Percentiles rank a stretch among this genome's conserved stretches.
phyloP scores from a whole-genome alignment of 1,284 basidiomycete species.

The Boletus calvinii region DNA sequence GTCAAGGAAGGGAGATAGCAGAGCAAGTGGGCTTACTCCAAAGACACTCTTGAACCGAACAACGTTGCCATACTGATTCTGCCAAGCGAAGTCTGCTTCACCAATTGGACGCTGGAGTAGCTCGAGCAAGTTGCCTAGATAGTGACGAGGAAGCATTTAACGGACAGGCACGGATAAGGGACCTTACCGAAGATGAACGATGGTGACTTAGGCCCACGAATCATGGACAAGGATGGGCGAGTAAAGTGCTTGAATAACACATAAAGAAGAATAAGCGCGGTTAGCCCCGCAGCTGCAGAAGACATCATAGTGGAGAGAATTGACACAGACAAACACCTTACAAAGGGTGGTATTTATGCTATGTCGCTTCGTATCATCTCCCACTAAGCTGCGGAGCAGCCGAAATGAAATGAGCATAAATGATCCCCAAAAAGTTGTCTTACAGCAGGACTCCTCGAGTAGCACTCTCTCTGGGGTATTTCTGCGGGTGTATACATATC shows the following conservation, averaged over 20 bases:
- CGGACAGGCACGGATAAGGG: background rate
- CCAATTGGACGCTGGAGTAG: conserved; percentile 28
- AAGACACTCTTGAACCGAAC: conserved; percentile 30
- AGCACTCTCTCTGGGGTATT: too few species aligned
- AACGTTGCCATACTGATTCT: conserved; percentile 30
- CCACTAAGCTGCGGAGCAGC: too few species aligned
- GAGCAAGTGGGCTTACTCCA: conserved; percentile 19
- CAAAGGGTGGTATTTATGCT: too few species aligned
- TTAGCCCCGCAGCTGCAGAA: conserved; percentile 1
- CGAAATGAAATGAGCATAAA: too few species aligned
- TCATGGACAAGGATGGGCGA: conserved; percentile 24
- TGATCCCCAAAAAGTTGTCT: too few species aligned
- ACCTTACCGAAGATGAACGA: conserved; percentile 34
- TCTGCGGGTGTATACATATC: too few species aligned
- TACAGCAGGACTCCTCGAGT: too few species aligned
- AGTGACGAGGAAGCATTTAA: background rate
- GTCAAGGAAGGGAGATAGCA: background rate
- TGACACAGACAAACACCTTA: too few species aligned
- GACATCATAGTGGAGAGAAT: background rate
- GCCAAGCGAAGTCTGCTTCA: conserved; percentile 36
- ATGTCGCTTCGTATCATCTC: too few species aligned
- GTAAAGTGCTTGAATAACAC: conserved; percentile 11
- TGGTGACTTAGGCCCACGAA: conserved; percentile 33
- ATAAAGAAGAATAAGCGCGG: conserved; percentile 14
- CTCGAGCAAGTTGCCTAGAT: conserved; percentile 28